Evolutionary conservation across 2,329 filamentous ascomycete genomes (phyloP).

Genomic region (Cladosporium colombiae): DNA sequence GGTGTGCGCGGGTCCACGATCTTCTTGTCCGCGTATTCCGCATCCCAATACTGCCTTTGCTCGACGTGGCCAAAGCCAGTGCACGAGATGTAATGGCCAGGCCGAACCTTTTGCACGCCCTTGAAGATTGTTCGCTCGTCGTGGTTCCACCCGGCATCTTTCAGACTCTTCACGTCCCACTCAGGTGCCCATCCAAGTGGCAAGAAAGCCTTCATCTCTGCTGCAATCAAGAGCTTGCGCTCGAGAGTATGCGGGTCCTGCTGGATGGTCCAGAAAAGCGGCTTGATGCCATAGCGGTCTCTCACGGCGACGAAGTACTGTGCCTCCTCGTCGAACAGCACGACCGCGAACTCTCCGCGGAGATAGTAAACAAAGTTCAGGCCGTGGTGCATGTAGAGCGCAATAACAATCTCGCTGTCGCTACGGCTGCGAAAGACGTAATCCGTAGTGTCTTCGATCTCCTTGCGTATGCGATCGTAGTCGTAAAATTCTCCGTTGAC

Average conservation of each 20-base stretch:
- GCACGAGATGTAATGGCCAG: constrained; percentile 49
- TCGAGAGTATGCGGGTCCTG: constrained; percentile 22
- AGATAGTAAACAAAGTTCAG: constrained; percentile 49
- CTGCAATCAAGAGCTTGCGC: constrained; percentile 49
- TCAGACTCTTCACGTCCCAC: constrained; percentile 54
- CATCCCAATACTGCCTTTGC: constrained; percentile 55
- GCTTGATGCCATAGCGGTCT: constrained; percentile 61
- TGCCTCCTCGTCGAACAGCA: constrained; percentile 51
- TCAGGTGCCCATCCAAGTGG: constrained; percentile 54
- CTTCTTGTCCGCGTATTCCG: constrained; percentile 53
- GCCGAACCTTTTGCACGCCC: constrained; percentile 48
- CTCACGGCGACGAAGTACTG: constrained; percentile 50
- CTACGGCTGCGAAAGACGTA: constrained; percentile 51
- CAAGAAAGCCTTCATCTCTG: constrained; percentile 58
- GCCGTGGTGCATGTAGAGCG: constrained; percentile 54
- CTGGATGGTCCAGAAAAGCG: constrained; percentile 53
- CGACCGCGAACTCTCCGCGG: constrained; percentile 57
- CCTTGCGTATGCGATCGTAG: constrained; percentile 47
- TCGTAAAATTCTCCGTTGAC: constrained; percentile 64
- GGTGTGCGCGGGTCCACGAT: constrained; percentile 46
- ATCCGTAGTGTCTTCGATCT: constrained; percentile 37
- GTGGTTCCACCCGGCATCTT: constrained; percentile 47
- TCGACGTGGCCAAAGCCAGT: constrained; percentile 42
- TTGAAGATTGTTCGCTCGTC: constrained; percentile 54
- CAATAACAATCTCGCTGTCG: constrained; percentile 57